Evolutionary conservation across 441 rosid genomes (phyloP).

Genomic region (Eruca vesicaria): DNA sequence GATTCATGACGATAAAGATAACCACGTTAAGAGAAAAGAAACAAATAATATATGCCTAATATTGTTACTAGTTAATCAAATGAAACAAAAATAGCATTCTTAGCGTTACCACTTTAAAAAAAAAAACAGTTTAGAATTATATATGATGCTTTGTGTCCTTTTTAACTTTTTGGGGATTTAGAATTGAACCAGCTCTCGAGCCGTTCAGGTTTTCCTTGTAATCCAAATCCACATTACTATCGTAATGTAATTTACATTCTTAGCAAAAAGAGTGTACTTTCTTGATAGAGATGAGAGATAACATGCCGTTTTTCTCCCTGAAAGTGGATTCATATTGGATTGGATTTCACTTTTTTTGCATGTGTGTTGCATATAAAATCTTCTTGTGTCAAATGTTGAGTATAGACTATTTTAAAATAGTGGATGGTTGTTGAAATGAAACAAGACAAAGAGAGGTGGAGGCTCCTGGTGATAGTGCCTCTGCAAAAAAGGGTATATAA

Average conservation of each 20-base stretch:
- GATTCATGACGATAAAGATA: background rate
- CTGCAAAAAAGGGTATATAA: background rate
- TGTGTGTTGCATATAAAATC: background rate
- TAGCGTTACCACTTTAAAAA: too few species aligned
- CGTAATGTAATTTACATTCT: too few species aligned
- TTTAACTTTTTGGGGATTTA: too few species aligned
- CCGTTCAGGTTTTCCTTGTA: too few species aligned
- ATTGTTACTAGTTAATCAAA: background rate
- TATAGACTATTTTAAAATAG: background rate
- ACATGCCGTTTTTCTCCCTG: background rate
- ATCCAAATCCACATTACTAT: too few species aligned
- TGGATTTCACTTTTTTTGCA: background rate
- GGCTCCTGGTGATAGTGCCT: conserved; percentile 36
- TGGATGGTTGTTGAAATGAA: conserved; percentile 22
- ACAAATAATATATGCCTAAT: background rate
- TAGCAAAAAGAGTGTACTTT: too few species aligned
- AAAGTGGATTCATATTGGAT: background rate
- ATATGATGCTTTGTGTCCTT: too few species aligned
- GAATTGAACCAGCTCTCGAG: too few species aligned
- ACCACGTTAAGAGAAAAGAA: background rate
- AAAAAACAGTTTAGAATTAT: too few species aligned
- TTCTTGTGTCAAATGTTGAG: background rate
- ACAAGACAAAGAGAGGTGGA: conserved; percentile 27
- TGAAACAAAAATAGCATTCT: background rate
- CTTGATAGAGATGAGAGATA: background rate